These are phyloP conservation scores for Syncephalastrum sp. DNA, from an alignment of 371 early-diverging fungal species.

Conservation along the genomic window DNA sequence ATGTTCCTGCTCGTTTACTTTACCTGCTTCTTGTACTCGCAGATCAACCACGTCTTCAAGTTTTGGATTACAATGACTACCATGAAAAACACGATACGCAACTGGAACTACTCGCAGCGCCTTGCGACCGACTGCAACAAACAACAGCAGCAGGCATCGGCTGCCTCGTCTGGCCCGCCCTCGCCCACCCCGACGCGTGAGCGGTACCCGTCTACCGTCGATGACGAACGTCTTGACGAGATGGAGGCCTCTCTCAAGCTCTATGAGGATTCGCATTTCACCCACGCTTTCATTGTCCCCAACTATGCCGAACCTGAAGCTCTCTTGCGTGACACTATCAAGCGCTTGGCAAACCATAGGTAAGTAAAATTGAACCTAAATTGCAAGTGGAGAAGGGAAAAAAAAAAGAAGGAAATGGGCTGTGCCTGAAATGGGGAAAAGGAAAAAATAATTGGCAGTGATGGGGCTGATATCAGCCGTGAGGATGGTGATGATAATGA, in stretches of 20 bases:
- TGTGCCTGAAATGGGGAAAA: neutral
- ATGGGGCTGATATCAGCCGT: conserved; percentile 5
- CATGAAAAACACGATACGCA: conserved; percentile 43
- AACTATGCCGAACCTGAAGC: conserved; percentile 61
- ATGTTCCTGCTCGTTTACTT: conserved; percentile 44
- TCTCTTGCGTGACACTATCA: conserved; percentile 43
- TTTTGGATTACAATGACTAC: conserved; percentile 34
- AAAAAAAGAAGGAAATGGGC: neutral
- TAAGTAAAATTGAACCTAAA: conserved; percentile 19
- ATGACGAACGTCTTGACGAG: conserved; percentile 38
- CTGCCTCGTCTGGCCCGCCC: conserved; percentile 12
- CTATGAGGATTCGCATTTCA: conserved; percentile 23
- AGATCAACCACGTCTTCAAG: conserved; percentile 44
- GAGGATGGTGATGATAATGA: neutral
- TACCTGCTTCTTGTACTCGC: conserved; percentile 35
- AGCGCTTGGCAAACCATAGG: conserved; percentile 39
- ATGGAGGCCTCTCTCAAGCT: conserved; percentile 41
- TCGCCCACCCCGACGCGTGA: conserved; percentile 24
- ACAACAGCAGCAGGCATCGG: conserved; percentile 19
- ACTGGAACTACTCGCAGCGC: conserved; percentile 42
- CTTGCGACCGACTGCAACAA: conserved; percentile 27
- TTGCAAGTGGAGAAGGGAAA: neutral
- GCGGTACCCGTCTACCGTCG: conserved; percentile 25
- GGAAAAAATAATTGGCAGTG: neutral
- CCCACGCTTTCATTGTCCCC: conserved; percentile 63